Evolutionary conservation across 768 basidiomycete genomes (phyloP), one percentile per base, ranked within the genome.

Genomic region (Rhizopogon vinicolor): DNA sequence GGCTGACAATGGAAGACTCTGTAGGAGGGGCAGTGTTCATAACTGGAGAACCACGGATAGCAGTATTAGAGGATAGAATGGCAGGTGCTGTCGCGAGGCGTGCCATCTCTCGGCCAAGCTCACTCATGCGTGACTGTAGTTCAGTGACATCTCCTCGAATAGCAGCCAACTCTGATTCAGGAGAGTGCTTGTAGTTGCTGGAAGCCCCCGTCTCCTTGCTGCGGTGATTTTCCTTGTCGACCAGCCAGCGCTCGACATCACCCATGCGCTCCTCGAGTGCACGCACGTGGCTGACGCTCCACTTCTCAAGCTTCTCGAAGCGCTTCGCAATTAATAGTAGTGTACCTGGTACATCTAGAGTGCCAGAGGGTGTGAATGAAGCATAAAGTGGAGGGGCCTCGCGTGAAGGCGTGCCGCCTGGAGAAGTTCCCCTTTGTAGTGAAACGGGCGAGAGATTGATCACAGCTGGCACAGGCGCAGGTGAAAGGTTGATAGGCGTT

Each of bases 191-290:
- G 55, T 58, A 45, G 35, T 58, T 40, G 51, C 62, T 50, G 53
- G 61, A 57, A 58, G 68, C 59, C 37, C 81, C 82, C 56, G 80
- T 84, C 22, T 75, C 71, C 22, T 75, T 67, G 16, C 43, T 41
- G 12, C 70, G 63, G 62, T 86, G 84, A 56, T 77, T 84, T 71
- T 93, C 90, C 65, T 87, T 91, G 58, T 91, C 90, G 5, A 93
- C 91, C 8, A 93, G 75, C 89, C 89, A 93, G 44, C 85, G 78
- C 65, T 93, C 91, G n/a, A 93, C 91, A 54, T 93, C 91, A 57
- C 85, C 84, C 91, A 93, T 93, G 33, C 91, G 81, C 18, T 93
- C 91, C 61, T 93, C 91, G n/a, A 93, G 72, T 1, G 91, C 91
- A 52, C 91, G 84, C 3, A 92, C 90, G 61, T 93, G 91, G 6